These are phyloP conservation scores for Thuja plicata DNA, from an alignment of 83 land plant genomes.

Conservation along the genomic window DNA sequence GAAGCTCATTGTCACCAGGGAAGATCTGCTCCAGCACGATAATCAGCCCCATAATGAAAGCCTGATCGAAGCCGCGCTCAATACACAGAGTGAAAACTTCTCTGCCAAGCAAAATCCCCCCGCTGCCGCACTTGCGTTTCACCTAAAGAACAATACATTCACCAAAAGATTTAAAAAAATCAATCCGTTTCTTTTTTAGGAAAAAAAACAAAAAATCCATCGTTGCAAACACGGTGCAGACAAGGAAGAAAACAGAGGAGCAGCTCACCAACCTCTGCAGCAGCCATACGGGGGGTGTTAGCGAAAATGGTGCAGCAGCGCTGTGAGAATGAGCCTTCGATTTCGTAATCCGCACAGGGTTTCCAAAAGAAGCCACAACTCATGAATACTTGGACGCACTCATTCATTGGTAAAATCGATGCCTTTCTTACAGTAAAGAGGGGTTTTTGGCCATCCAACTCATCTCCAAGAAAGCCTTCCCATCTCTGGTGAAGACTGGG, in stretches of 20 bases:
- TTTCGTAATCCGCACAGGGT: constrained; percentile 19
- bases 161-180: neutral
- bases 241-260: neutral
- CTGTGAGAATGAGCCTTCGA: constrained; percentile 53
- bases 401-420: constrained; percentile 22
- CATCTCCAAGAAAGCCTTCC: constrained; percentile 64
- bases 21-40: neutral
- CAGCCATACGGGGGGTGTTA: constrained; percentile 38
- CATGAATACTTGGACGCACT: constrained; percentile 1
- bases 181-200: too few relatives aligned
- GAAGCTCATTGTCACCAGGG: neutral
- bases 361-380: neutral
- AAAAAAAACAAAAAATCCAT: too few relatives aligned
- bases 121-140: neutral
- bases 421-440: constrained; percentile 51
- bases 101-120: neutral
- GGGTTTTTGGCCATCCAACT: constrained; percentile 54
- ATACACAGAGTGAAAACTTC: neutral
- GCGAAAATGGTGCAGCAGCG: constrained; percentile 44
- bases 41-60: constrained; percentile 2
- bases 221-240: neutral
- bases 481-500: constrained; percentile 72
- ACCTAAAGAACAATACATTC: neutral
- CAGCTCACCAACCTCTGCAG: constrained; percentile 44
- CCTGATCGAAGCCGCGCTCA: neutral